Conservation (phyloP, 106 monocot genomes). For the Dioscorea alata region DNA sequence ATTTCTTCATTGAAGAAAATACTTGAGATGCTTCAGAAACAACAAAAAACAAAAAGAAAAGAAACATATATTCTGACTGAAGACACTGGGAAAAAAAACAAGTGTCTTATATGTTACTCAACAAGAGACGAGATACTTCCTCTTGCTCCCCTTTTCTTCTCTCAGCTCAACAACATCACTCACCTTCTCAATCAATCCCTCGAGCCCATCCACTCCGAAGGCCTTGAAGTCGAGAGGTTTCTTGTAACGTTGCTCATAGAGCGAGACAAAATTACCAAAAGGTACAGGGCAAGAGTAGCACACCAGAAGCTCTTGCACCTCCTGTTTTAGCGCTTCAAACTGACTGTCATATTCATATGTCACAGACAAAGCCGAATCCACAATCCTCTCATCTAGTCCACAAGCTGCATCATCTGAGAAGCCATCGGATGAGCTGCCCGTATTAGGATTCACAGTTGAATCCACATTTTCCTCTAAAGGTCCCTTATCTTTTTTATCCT, state of each 20-base stretch:
- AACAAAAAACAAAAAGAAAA: too few relatives aligned
- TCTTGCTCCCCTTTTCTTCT: slow-evolving; percentile 41
- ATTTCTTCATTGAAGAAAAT: too few relatives aligned
- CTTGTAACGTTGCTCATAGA: slow-evolving; percentile 78
- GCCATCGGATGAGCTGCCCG: slow-evolving; percentile 53
- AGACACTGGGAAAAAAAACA: too few relatives aligned
- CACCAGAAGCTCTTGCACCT: slow-evolving; percentile 84
- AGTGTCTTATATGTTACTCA: not conserved
- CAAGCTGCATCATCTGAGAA: slow-evolving; percentile 38
- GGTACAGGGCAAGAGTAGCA: slow-evolving; percentile 69
- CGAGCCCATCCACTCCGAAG: slow-evolving; percentile 58
- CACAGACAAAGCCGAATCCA: slow-evolving; percentile 2
- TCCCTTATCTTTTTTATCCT: slow-evolving; percentile 34
- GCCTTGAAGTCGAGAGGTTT: slow-evolving; percentile 45
- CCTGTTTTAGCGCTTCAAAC: slow-evolving; percentile 46
- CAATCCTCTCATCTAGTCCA: slow-evolving; percentile 17
- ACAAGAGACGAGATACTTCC: slow-evolving; percentile 57
- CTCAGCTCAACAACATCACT: slow-evolving; percentile 56
- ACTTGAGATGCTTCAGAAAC: too few relatives aligned
- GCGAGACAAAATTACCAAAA: slow-evolving; percentile 35
- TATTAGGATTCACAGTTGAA: slow-evolving; percentile 13
- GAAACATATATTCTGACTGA: too few relatives aligned
- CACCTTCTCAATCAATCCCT: slow-evolving; percentile 68
- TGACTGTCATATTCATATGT: slow-evolving; percentile 16
- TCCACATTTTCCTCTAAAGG: slow-evolving; percentile 16